Conservation (phyloP, 2,329 filamentous ascomycete species). For the Epichloe elymi region DNA sequence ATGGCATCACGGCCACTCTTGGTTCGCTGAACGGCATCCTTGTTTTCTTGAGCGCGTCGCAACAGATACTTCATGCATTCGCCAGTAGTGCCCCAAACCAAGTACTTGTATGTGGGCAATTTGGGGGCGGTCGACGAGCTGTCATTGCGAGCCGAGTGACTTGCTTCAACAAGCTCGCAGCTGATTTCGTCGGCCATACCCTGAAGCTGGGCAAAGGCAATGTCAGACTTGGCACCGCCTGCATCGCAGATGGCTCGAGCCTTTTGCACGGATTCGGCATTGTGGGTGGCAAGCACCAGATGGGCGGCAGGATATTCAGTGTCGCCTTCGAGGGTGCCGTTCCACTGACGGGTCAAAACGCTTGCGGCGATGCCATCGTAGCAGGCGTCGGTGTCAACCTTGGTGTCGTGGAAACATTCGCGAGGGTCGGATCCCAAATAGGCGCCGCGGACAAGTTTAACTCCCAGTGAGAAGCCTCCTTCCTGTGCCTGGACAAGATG, state of each 20-base stretch:
- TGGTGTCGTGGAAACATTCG: conserved; percentile 57
- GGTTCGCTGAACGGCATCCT: conserved; percentile 53
- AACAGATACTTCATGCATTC: conserved; percentile 82
- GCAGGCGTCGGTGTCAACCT: conserved; percentile 54
- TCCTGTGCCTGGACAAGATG: conserved; percentile 47
- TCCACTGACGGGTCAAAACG: conserved; percentile 45
- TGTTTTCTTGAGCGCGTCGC: conserved; percentile 51
- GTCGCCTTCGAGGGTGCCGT: conserved; percentile 20
- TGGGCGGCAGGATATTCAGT: conserved; percentile 41
- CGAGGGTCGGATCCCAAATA: conserved; percentile 60
- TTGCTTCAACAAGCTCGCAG: conserved; percentile 39
- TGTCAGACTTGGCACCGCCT: conserved; percentile 25
- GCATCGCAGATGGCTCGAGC: conserved; percentile 38
- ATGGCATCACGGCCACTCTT: conserved; percentile 48
- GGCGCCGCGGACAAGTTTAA: conserved; percentile 65
- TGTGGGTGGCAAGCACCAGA: conserved; percentile 73
- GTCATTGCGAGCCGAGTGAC: conserved; percentile 16
- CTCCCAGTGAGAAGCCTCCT: conserved; percentile 53
- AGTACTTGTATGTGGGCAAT: conserved; percentile 56
- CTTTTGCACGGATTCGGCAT: conserved; percentile 53
- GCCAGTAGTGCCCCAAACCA: conserved; percentile 56
- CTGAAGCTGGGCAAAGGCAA: conserved; percentile 57
- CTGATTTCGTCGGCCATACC: conserved; percentile 95
- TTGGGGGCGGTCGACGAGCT: conserved; percentile 14
- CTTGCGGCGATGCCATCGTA: conserved; percentile 62